Evolutionary conservation across 768 basidiomycete genomes (phyloP).

Genomic region (Trametes meyenii): DNA sequence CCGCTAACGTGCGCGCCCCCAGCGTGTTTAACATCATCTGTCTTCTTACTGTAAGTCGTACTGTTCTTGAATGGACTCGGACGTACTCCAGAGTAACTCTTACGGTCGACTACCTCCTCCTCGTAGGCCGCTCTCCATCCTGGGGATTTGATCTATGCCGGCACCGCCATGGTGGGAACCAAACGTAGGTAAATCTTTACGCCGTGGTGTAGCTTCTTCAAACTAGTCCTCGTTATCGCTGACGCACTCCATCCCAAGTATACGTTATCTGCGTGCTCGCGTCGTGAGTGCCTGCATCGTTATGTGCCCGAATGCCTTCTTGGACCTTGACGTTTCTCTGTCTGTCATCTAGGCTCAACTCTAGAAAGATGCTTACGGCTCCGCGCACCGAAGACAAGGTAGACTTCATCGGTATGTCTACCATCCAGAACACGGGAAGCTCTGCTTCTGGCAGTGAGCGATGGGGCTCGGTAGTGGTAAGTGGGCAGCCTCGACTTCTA

Average conservation of each 20-base stretch:
- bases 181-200: not conserved
- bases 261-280: slow-evolving; percentile 1
- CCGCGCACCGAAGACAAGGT: too few relatives aligned
- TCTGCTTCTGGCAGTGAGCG: too few relatives aligned
- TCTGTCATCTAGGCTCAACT: not conserved
- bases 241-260: not conserved
- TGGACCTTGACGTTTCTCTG: not conserved
- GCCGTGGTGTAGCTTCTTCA: too few relatives aligned
- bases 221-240: not conserved
- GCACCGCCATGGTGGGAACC: not conserved
- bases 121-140: not conserved
- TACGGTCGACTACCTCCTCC: too few relatives aligned
- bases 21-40: too few relatives aligned
- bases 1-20: too few relatives aligned
- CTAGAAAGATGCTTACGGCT: too few relatives aligned
- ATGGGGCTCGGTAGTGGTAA: too few relatives aligned
- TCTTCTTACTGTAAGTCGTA: not conserved
- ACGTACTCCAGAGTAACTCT: not conserved
- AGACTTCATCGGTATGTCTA: too few relatives aligned
- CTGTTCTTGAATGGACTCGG: not conserved
- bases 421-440: too few relatives aligned
- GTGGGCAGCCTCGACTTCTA: too few relatives aligned
- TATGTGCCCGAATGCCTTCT: not conserved
- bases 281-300: not conserved
- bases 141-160: not conserved